These are phyloP conservation scores for Rhodotorula sp. DNA, from an alignment of 1,284 basidiomycete genomes.

Conservation along the genomic window DNA sequence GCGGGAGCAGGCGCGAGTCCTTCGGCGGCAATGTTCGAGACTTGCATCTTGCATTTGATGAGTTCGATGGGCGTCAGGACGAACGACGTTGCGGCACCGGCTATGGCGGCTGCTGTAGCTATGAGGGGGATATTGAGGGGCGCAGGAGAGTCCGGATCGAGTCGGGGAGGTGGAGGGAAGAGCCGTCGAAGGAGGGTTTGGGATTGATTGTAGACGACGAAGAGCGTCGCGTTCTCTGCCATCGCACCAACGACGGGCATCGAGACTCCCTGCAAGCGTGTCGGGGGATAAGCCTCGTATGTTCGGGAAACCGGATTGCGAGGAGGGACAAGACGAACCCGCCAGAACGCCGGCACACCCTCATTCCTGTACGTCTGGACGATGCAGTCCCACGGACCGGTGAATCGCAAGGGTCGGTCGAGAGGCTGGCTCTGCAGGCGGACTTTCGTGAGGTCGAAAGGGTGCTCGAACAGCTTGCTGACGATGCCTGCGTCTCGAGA, in stretches of 20 bases:
- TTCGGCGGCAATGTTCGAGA: conserved; percentile 67
- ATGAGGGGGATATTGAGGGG: conserved; percentile 63
- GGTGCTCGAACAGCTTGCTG: conserved; percentile 80
- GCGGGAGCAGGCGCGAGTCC: conserved; percentile 31
- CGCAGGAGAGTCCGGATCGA: not conserved
- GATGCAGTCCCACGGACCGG: conserved; percentile 76
- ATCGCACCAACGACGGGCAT: conserved; percentile 88
- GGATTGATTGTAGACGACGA: conserved; percentile 80
- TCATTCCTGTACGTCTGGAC: conserved; percentile 72
- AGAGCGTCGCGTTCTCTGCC: conserved; percentile 82
- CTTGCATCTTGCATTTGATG: conserved; percentile 94
- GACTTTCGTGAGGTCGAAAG: conserved; percentile 68
- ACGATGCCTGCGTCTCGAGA: conserved; percentile 64
- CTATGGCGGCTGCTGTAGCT: conserved; percentile 71
- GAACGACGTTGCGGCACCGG: conserved; percentile 77
- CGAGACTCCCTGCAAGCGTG: conserved; percentile 66
- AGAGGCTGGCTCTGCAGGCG: conserved; percentile 78
- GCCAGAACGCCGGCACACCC: conserved; percentile 73
- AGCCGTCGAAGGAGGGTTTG: conserved; percentile 62
- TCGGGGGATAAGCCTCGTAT: not conserved
- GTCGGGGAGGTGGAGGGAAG: conserved; percentile 24
- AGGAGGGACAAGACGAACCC: conserved; percentile 57
- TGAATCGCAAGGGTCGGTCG: conserved; percentile 63
- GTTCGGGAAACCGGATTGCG: not conserved
- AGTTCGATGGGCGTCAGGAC: conserved; percentile 88